A percentile compares a stretch with the other conserved stretches of the same genome.
These are phyloP conservation scores for Xylaria arbuscula DNA, from an alignment of 2,329 filamentous ascomycete genomes.

Conservation along the genomic window DNA sequence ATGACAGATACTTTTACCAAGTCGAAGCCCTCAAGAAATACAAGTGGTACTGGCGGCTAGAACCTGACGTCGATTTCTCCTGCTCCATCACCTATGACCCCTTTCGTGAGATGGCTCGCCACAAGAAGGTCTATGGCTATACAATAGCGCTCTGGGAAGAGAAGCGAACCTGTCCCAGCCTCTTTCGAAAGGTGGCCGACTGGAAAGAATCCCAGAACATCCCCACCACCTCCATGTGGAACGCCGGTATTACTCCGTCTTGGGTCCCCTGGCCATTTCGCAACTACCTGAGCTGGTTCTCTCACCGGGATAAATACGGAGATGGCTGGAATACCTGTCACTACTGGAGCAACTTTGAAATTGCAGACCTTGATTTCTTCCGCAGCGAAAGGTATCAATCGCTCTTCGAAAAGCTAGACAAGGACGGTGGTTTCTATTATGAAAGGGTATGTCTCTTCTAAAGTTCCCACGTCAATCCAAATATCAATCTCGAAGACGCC, in stretches of 20 bases:
- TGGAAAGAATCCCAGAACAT: constrained; percentile 56
- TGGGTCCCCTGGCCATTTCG: constrained; percentile 58
- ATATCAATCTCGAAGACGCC: neutral
- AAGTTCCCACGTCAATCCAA: neutral
- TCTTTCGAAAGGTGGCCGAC: constrained; percentile 56
- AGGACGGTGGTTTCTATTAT: constrained; percentile 57
- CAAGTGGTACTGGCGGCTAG: constrained; percentile 61
- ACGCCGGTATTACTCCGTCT: constrained; percentile 53
- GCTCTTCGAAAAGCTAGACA: constrained; percentile 55
- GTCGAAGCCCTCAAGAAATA: constrained; percentile 56
- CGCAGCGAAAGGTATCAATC: constrained; percentile 55
- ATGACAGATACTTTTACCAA: constrained; percentile 55
- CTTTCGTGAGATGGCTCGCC: constrained; percentile 58
- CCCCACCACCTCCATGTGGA: constrained; percentile 55
- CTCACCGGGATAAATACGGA: constrained; percentile 54
- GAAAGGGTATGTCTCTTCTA: constrained; percentile 51
- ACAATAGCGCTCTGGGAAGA: constrained; percentile 58
- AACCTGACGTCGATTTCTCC: constrained; percentile 58
- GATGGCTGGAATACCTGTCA: constrained; percentile 59
- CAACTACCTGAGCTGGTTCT: constrained; percentile 50
- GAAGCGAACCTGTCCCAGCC: constrained; percentile 54
- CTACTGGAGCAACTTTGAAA: constrained; percentile 62
- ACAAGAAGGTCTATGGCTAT: constrained; percentile 58
- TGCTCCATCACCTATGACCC: constrained; percentile 60
- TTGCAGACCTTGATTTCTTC: constrained; percentile 59